Evolutionary conservation across 1,284 basidiomycete genomes (phyloP).

Genomic region (Sparassis latifolia): DNA sequence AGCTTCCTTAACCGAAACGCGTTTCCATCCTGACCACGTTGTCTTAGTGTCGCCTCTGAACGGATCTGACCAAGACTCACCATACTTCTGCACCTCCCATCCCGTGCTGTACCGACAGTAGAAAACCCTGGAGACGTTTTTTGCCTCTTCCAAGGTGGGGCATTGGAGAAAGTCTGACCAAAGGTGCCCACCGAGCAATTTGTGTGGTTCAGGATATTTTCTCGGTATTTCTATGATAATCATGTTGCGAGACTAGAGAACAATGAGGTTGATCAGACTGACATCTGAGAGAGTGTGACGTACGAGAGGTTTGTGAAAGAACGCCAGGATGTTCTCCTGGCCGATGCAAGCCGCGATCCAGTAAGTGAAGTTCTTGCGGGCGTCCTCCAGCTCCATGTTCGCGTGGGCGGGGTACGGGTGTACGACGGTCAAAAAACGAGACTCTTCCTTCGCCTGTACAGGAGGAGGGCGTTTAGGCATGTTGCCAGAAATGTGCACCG

Average conservation of each 20-base stretch:
- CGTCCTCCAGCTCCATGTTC: slow-evolving; percentile 44
- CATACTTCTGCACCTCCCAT: slow-evolving; percentile 38
- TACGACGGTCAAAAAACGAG: slow-evolving; percentile 51
- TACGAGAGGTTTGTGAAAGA: slow-evolving; percentile 50
- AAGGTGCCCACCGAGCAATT: slow-evolving; percentile 56
- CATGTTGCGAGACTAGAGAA: slow-evolving; percentile 50
- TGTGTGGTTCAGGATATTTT: slow-evolving; percentile 29
- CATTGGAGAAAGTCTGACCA: slow-evolving; percentile 50
- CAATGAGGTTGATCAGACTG: neutral
- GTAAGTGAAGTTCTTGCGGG: slow-evolving; percentile 43
- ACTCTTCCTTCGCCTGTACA: slow-evolving; percentile 49
- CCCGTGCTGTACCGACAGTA: slow-evolving; percentile 42
- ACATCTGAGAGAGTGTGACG: neutral
- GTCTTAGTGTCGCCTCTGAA: slow-evolving; percentile 3
- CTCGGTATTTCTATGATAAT: slow-evolving; percentile 56
- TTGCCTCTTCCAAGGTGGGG: slow-evolving; percentile 37
- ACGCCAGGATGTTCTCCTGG: slow-evolving; percentile 38
- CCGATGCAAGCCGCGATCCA: slow-evolving; percentile 61
- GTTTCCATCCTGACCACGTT: slow-evolving; percentile 51
- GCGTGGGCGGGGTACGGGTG: slow-evolving; percentile 53
- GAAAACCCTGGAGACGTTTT: slow-evolving; percentile 41
- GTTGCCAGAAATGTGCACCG: neutral
- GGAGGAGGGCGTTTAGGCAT: slow-evolving; percentile 62
- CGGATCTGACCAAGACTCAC: slow-evolving; percentile 18
- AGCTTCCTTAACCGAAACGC: slow-evolving; percentile 39